These are phyloP conservation scores for Aphanomyces invadans DNA, from an alignment of 352 stramenopile species.

Conservation along the genomic window DNA sequence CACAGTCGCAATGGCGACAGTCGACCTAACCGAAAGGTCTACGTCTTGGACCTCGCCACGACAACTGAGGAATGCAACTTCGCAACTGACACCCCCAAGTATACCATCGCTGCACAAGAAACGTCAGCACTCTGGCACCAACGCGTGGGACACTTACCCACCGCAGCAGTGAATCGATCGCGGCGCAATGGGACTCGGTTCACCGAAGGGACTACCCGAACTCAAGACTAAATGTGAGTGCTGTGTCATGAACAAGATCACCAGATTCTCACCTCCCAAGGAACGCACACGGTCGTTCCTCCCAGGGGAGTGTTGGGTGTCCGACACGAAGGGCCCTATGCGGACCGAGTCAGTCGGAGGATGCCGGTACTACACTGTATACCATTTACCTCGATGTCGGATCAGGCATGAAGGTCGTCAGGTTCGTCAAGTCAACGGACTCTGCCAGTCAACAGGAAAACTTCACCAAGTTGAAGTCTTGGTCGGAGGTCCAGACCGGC, in stretches of 20 bases:
- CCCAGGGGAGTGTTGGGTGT: constrained; percentile 18
- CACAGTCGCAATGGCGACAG: background rate
- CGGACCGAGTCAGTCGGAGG: background rate
- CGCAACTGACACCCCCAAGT: too few species aligned
- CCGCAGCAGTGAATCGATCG: background rate
- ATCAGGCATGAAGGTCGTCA: constrained; percentile 4
- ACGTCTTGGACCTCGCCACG: background rate
- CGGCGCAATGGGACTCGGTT: background rate
- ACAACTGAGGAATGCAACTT: background rate
- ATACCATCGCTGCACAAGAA: too few species aligned
- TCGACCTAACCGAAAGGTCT: background rate
- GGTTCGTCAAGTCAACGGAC: constrained; percentile 15
- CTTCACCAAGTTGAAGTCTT: background rate
- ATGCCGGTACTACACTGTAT: constrained; percentile 18
- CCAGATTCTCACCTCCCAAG: constrained; percentile 1
- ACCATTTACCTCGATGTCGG: constrained; percentile 1
- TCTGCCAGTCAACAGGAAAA: background rate
- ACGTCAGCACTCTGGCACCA: constrained; percentile 4
- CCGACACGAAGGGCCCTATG: constrained; percentile 18
- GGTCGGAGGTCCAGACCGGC: constrained; percentile 26
- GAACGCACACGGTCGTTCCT: background rate
- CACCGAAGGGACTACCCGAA: background rate
- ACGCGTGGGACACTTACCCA: constrained; percentile 3
- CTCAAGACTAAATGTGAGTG: background rate
- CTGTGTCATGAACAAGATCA: constrained; percentile 1